Base-by-base conservation (phyloP, 2,329 filamentous ascomycete species). In the Xylaria sp. region DNA sequence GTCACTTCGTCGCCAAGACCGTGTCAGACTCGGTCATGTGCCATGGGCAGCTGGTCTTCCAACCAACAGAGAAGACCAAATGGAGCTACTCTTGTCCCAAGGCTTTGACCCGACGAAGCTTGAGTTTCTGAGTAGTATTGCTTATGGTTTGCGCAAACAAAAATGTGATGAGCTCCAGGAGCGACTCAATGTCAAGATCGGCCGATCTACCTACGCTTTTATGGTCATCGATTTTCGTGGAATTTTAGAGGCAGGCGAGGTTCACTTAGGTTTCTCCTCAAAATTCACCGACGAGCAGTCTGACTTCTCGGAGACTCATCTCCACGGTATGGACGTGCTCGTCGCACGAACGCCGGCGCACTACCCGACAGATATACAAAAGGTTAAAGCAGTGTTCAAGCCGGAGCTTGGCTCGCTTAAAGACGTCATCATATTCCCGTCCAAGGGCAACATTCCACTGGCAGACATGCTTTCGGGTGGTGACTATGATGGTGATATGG, bases 401-500 rank as follows among this genome's bases (percentile, higher is more conserved):
- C 84, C 85, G 0, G 84, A 89, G 51, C 81, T 95, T 0, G 87
- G 90, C 2, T 87, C 88, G 2, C 80, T 97, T 0, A 91, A 91
- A 69, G 91, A 98, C 73, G 90, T 97, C 1, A 85, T 96, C 15
- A 86, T 98, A 0, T 98, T 98, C 73, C 85, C 92, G 0, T 84
- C 83, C 0, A 87, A 86, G 68, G 92, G 92, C 0, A 76, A 85
- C 31, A 81, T 80, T 0, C 88, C 92, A 0, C 83, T 94, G 0
- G 93, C 92, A 0, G 87, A 89, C 9, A 90, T 90, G 74, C 82
- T 95, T 0, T 93, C 92, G 1, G 93, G 93, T 0, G 93, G 93
- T 0, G 93, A 95, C 75, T 95, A 94, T 70, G 92, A 95, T 72
- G 93, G 93, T 0, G 93, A 96, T 70, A 86, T 82, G n/a, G 88